Conservation (phyloP, 257 asterid species). For the Nicotiana noctiflora region DNA sequence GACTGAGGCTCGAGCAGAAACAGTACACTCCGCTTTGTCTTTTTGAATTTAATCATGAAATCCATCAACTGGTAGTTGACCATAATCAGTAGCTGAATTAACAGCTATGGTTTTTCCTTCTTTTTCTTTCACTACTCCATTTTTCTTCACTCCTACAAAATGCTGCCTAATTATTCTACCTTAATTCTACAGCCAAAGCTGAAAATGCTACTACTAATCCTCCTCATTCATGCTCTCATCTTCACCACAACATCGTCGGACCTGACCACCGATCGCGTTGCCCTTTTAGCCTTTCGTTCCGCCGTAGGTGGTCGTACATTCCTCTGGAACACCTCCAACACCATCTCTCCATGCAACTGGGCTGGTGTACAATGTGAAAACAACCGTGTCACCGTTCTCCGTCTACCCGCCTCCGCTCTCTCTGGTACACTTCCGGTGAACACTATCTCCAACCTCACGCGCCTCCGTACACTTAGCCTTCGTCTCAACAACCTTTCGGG, state of each 20-base stretch:
- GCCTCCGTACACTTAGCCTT: slow-evolving; percentile 65
- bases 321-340: slow-evolving; percentile 48
- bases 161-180: background rate
- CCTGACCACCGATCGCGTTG: slow-evolving; percentile 47
- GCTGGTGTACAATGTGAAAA: slow-evolving; percentile 53
- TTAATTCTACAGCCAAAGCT: background rate
- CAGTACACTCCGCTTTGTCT: background rate
- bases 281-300: slow-evolving; percentile 59
- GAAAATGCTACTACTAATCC: slow-evolving; percentile 15
- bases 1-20: background rate
- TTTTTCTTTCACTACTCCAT: background rate
- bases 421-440: slow-evolving; percentile 37
- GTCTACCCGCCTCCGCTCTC: slow-evolving; percentile 76
- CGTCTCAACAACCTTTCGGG: slow-evolving; percentile 74
- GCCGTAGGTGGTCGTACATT: slow-evolving; percentile 64
- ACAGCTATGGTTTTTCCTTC: background rate
- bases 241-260: slow-evolving; percentile 28
- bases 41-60: background rate
- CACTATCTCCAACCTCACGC: slow-evolving; percentile 40
- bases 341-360: slow-evolving; percentile 65
- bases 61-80: background rate
- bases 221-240: slow-evolving; percentile 22
- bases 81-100: background rate
- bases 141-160: background rate
- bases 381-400: slow-evolving; percentile 55